A percentile compares a stretch with the other conserved stretches of the same genome.
These are phyloP conservation scores for Suhomyces xylopsoci DNA, from an alignment of 805 yeast genomes.

Conservation along the genomic window DNA sequence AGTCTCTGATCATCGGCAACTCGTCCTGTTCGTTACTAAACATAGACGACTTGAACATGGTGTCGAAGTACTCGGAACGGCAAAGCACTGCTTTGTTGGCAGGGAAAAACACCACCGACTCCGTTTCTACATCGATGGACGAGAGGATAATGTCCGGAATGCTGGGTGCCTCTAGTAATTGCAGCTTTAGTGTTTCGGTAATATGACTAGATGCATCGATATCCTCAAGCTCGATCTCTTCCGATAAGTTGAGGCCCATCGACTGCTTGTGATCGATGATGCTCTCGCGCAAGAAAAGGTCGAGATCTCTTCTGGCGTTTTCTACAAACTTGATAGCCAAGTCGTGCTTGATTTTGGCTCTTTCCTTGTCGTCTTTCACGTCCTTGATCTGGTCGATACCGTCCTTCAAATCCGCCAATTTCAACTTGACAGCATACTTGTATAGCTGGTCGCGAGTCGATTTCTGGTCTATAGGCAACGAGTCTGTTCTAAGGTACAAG, in stretches of 20 bases:
- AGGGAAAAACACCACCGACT: constrained; percentile 47
- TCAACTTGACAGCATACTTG: constrained; percentile 30
- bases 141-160: constrained; percentile 49
- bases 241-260: constrained; percentile 13
- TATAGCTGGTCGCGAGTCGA: constrained; percentile 17
- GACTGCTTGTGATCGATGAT: not conserved
- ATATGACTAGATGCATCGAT: constrained; percentile 18
- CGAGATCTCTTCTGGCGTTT: constrained; percentile 32
- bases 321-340: constrained; percentile 32
- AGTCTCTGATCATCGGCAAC: constrained; percentile 12
- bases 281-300: constrained; percentile 19
- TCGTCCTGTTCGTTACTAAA: constrained; percentile 15
- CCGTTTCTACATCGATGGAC: constrained; percentile 27
- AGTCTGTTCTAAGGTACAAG: constrained; percentile 31
- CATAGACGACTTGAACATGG: constrained; percentile 54
- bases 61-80: constrained; percentile 61
- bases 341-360: constrained; percentile 29
- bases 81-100: constrained; percentile 59
- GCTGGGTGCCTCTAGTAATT: constrained; percentile 20
- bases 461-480: constrained; percentile 24
- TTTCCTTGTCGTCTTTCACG: constrained; percentile 17
- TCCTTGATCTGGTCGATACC: constrained; percentile 28
- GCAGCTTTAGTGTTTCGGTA: constrained; percentile 16
- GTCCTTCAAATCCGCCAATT: constrained; percentile 34
- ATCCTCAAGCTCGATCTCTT: constrained; percentile 32